Evolutionary conservation across 2,329 filamentous ascomycete genomes (phyloP).

Genomic region (Cladosporium sp.): DNA sequence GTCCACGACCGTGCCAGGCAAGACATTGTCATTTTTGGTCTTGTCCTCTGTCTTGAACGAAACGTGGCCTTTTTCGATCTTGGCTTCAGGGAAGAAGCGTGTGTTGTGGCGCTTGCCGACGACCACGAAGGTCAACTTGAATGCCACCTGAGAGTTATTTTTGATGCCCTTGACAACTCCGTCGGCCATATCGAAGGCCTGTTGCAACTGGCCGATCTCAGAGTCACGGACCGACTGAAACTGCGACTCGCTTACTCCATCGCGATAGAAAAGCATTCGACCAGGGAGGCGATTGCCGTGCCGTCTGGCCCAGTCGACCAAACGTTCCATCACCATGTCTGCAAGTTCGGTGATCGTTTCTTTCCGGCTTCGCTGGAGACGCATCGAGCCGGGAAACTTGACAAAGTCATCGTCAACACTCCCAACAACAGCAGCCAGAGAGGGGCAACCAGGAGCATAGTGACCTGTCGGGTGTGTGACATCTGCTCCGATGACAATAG

Average conservation of each 20-base stretch:
- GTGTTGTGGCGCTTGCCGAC: constrained; percentile 39
- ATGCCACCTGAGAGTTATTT: background rate
- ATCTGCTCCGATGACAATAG: constrained; percentile 40
- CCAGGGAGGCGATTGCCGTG: constrained; percentile 13
- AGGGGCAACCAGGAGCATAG: constrained; percentile 31
- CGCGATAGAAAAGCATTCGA: constrained; percentile 32
- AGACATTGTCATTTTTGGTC: constrained; percentile 13
- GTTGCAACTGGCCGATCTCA: constrained; percentile 25
- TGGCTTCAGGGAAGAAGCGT: constrained; percentile 34
- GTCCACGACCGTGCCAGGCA: constrained; percentile 18
- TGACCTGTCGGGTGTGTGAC: constrained; percentile 36
- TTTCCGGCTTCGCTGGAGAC: constrained; percentile 27
- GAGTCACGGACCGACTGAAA: constrained; percentile 23
- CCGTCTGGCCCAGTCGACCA: constrained; percentile 19
- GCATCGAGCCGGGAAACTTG: constrained; percentile 34
- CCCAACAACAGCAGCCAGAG: constrained; percentile 39
- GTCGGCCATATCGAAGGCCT: constrained; percentile 9
- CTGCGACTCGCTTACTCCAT: constrained; percentile 34
- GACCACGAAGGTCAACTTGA: constrained; percentile 30
- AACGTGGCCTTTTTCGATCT: no score
- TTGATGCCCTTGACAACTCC: constrained; percentile 5
- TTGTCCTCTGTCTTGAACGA: no score
- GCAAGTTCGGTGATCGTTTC: constrained; percentile 27
- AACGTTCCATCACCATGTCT: constrained; percentile 27
- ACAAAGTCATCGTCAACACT: constrained; percentile 30